Base-by-base conservation (phyloP, 148 eudicot genomes). In the Silene conica region DNA sequence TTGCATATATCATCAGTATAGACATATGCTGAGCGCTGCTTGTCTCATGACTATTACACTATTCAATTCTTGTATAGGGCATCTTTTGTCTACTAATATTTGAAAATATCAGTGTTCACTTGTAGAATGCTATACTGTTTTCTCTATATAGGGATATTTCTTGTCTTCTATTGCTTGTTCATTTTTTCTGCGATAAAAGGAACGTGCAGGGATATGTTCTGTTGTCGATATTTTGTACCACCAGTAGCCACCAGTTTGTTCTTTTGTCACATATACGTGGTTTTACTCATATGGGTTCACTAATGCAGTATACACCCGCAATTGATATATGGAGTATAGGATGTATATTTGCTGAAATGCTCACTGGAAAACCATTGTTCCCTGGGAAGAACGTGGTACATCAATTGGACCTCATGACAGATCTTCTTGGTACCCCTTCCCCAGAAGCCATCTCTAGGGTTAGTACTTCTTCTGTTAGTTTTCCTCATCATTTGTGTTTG, bases 301-400 rank as follows among this genome's bases (percentile, higher is more conserved):
- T 70, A 69, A 56, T 83, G 83, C 90, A 91, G 98, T 94, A 91
- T 66, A 94, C 98, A 60, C 97, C 96, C 28, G 98, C 93, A 50
- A 84, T 94, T 75, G 97, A 94, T 80, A 91, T 89, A 54, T 91
- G 98, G 97, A 94, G 98, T 83, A 89, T 94, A 83, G 98, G 98
- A 69, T 94, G 98, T 73, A 94, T 94, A 81, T 94, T 94, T 87
- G 98, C 97, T 5, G 98, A 94, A 86, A 87, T 94, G 85, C 86
- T 94, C 34, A 82, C 87, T 5, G 93, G 96, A 74, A 91, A 89
- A 64, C 96, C 97, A 18, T 82, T 94, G 79, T 94, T 94, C 84
- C 98, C 97, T 77, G 97, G 98, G 66, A 91, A 85, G 64, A 91
- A 89, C 72, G 98, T 89, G 80, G 92, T 82, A 72, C 97, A 94